Evolutionary conservation across 75 land plant species (phyloP).

Genomic region (Pinus tabuliformis): DNA sequence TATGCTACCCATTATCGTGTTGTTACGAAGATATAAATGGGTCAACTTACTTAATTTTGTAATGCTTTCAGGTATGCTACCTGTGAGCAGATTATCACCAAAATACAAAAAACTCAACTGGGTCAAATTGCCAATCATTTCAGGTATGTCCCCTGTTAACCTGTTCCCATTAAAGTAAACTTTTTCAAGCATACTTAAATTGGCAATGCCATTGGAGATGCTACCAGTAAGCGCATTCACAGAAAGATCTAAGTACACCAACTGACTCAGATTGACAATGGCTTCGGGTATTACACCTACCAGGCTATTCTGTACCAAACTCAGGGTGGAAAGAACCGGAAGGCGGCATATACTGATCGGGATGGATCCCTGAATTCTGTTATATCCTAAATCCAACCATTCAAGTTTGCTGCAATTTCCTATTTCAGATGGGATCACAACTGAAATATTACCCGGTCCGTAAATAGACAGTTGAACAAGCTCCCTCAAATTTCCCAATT

Average conservation of each 20-base stretch:
- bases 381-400: background rate
- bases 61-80: background rate
- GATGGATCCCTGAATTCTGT: background rate
- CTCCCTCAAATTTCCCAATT: too few species aligned
- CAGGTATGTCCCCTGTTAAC: background rate
- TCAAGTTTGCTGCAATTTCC: background rate
- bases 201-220: background rate
- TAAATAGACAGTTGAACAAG: too few species aligned
- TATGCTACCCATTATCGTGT: too few species aligned
- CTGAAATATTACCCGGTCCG: too few species aligned
- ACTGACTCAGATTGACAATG: background rate
- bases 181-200: background rate
- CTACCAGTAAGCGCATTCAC: background rate
- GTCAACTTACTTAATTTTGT: constrained; percentile 13
- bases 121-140: background rate
- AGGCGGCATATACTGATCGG: background rate
- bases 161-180: too few species aligned
- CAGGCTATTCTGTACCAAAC: background rate
- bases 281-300: background rate
- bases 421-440: background rate
- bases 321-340: background rate
- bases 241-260: too few species aligned
- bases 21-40: background rate
- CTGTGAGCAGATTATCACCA: background rate
- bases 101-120: background rate